Conservation (phyloP, 108 stramenopile species). For the Hondaea fermentalgiana region DNA sequence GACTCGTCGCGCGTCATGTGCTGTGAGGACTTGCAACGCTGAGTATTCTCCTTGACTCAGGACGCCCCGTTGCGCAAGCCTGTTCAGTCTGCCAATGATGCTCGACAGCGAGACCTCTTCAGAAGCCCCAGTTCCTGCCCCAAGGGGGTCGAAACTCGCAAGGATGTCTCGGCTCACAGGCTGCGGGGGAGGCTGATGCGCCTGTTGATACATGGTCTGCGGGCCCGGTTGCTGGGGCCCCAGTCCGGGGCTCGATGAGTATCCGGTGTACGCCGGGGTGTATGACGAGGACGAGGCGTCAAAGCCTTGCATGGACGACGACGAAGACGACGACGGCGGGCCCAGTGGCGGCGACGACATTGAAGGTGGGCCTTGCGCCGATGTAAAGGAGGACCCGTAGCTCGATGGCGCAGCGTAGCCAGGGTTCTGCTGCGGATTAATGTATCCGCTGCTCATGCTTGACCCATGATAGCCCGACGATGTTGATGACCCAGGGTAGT, state of each 20-base stretch:
- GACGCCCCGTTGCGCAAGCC: background rate
- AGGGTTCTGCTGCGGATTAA: no score
- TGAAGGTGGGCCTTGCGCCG: no score
- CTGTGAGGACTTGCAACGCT: background rate
- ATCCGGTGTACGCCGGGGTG: no score
- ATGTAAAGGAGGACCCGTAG: no score
- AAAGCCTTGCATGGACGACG: no score
- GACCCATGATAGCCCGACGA: no score
- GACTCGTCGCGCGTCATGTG: background rate
- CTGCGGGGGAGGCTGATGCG: background rate
- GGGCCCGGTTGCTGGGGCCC: background rate
- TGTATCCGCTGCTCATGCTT: no score
- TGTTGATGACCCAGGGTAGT: no score
- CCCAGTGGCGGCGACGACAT: no score
- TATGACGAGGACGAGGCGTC: no score
- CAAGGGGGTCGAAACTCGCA: background rate
- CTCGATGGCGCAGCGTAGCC: no score
- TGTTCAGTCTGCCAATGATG: background rate
- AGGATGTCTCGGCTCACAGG: background rate
- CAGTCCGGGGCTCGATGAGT: no score
- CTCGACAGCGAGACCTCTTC: background rate
- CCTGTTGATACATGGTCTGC: background rate
- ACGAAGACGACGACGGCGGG: background rate
- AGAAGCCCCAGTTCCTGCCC: background rate
- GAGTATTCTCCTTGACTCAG: background rate